Conservation (phyloP, 2,329 filamentous ascomycete species). For the Sporothrix sp. region DNA sequence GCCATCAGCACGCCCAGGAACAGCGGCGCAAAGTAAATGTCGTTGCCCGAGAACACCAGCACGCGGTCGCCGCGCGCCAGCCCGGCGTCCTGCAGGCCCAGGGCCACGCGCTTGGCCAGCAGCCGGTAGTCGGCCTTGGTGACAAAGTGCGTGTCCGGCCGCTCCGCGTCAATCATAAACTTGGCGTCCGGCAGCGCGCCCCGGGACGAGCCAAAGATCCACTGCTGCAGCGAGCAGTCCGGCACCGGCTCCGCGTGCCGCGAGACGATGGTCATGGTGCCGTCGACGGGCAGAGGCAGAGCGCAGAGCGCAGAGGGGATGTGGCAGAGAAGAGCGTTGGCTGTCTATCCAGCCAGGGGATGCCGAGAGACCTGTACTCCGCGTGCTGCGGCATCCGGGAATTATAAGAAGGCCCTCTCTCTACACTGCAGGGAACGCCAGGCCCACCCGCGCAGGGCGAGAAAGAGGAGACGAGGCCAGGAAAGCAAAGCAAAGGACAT, state of each 20-base stretch:
- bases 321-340: too few species aligned
- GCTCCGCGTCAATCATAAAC: constrained; percentile 53
- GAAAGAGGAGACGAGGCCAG: not conserved
- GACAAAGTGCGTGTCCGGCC: constrained; percentile 57
- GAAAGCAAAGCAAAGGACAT: too few species aligned
- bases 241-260: constrained; percentile 37
- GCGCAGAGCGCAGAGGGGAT: too few species aligned
- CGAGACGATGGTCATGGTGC: constrained; percentile 37
- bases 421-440: too few species aligned
- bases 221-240: constrained; percentile 42
- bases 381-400: too few species aligned
- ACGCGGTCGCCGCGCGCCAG: constrained; percentile 60
- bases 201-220: constrained; percentile 43
- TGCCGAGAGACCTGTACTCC: too few species aligned
- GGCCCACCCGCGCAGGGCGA: too few species aligned
- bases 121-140: constrained; percentile 55
- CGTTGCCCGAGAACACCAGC: constrained; percentile 64
- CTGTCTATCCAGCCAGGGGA: too few species aligned
- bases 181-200: constrained; percentile 34
- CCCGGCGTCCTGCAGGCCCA: constrained; percentile 55
- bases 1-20: constrained; percentile 69
- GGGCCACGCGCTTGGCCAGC: constrained; percentile 62
- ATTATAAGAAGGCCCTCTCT: too few species aligned
- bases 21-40: constrained; percentile 59
- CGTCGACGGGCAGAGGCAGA: not conserved